These are phyloP conservation scores for Phialophora verrucosa DNA, from an alignment of 2,329 filamentous ascomycete genomes.

Conservation along the genomic window DNA sequence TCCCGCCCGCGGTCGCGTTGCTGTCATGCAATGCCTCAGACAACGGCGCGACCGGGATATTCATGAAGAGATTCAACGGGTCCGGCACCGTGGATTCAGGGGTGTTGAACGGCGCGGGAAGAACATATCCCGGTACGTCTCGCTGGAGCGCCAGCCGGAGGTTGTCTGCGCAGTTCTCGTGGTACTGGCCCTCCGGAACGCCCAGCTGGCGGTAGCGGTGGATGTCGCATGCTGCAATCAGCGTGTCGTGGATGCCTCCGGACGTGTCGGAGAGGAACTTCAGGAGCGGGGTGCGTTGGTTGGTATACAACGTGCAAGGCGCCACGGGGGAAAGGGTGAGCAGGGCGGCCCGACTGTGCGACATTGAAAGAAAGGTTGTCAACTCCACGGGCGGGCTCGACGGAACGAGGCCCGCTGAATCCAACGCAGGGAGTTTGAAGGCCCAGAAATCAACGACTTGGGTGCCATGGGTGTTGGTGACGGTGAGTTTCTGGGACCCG, in stretches of 20 bases:
- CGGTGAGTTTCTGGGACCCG: slow-evolving; percentile 50
- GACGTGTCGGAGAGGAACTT: slow-evolving; percentile 48
- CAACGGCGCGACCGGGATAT: slow-evolving; percentile 44
- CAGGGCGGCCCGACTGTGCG: slow-evolving; percentile 47
- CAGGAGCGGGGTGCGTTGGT: slow-evolving; percentile 47
- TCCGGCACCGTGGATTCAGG: slow-evolving; percentile 44
- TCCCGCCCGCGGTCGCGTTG: slow-evolving; percentile 36
- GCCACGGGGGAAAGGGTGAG: slow-evolving; percentile 41
- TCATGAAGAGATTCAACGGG: slow-evolving; percentile 55
- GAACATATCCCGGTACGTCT: slow-evolving; percentile 37
- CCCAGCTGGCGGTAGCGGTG: slow-evolving; percentile 49
- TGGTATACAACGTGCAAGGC: slow-evolving; percentile 48
- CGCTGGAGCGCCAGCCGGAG: slow-evolving; percentile 44
- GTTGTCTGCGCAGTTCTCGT: slow-evolving; percentile 52
- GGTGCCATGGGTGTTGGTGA: slow-evolving; percentile 56
- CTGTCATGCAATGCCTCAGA: slow-evolving; percentile 2
- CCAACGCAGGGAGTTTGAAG: slow-evolving; percentile 44
- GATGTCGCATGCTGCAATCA: slow-evolving; percentile 51
- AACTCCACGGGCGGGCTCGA: background rate
- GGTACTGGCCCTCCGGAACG: slow-evolving; percentile 41
- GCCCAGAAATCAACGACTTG: slow-evolving; percentile 60
- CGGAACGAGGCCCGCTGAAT: slow-evolving; percentile 6
- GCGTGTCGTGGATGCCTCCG: slow-evolving; percentile 48
- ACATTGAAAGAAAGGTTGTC: slow-evolving; percentile 46
- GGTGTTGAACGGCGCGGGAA: slow-evolving; percentile 19